Evolutionary conservation across 2,329 filamentous ascomycete genomes (phyloP).

Genomic region (Tolypocladium sp.): DNA sequence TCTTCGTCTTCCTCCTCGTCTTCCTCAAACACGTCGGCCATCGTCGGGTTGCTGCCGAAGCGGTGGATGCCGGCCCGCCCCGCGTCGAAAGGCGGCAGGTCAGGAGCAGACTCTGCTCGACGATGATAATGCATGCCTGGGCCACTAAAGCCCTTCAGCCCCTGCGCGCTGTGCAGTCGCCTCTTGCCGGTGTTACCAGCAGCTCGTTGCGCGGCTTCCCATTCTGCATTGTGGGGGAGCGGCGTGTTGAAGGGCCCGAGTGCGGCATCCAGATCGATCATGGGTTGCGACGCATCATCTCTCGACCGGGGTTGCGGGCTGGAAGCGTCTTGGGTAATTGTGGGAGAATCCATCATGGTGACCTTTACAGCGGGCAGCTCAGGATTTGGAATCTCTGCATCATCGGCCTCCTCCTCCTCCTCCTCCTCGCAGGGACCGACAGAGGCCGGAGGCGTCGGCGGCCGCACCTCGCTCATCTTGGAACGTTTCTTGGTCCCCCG

Average conservation of each 20-base stretch:
- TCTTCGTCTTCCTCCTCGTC: conserved; percentile 58
- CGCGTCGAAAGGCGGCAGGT: conserved; percentile 65
- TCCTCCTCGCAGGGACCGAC: conserved; percentile 16
- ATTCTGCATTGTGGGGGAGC: conserved; percentile 50
- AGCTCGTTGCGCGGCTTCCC: conserved; percentile 56
- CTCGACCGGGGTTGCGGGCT: conserved; percentile 26
- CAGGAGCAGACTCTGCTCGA: conserved; percentile 71
- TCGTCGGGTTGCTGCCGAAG: conserved; percentile 59
- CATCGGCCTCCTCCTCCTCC: conserved; percentile 17
- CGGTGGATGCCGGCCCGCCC: conserved; percentile 48
- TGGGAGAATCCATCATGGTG: conserved; percentile 30
- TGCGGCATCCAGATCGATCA: conserved; percentile 92
- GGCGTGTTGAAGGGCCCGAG: conserved; percentile 87
- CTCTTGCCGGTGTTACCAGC: conserved; percentile 47
- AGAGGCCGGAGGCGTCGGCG: conserved; percentile 37
- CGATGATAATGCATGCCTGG: conserved; percentile 69
- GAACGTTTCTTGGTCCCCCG: conserved; percentile 38
- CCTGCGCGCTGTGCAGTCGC: conserved; percentile 67
- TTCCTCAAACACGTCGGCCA: conserved; percentile 83
- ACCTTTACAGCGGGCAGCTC: conserved; percentile 27
- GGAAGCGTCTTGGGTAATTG: conserved; percentile 10
- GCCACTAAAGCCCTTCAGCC: conserved; percentile 58
- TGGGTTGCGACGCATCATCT: conserved; percentile 62
- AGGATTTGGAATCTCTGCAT: conserved; percentile 9
- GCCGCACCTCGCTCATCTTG: conserved; percentile 27